Conservation (phyloP, 768 basidiomycete genomes). For the Mycena epipterygia region DNA sequence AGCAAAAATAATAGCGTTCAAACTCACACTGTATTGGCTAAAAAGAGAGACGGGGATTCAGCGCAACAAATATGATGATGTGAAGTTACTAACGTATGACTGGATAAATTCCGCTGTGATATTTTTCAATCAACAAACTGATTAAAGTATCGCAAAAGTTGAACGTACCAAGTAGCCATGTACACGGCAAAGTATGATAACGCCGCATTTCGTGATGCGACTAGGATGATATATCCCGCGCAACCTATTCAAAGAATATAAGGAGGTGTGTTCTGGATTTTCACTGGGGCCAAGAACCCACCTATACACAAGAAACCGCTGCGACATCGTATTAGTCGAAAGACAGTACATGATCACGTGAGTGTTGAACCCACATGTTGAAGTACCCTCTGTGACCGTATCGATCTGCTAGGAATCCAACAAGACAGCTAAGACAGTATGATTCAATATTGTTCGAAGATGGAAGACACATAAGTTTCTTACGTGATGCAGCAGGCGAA, state of each 20-base stretch:
- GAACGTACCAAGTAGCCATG: conserved; percentile 76
- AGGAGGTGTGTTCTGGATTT: no score
- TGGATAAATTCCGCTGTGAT: conserved; percentile 77
- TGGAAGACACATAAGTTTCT: background rate
- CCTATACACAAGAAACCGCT: conserved; percentile 42
- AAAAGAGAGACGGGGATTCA: background rate
- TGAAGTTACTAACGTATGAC: conserved; percentile 63
- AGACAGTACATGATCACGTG: background rate
- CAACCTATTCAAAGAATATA: conserved; percentile 51
- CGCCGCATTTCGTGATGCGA: conserved; percentile 70
- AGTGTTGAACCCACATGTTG: conserved; percentile 65
- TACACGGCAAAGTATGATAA: conserved; percentile 82
- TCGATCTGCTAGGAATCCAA: conserved; percentile 75
- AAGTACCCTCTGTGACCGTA: conserved; percentile 71
- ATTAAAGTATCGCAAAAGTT: background rate
- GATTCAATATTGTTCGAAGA: background rate
- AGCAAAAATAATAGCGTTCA: background rate
- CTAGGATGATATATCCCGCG: conserved; percentile 79
- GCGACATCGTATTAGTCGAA: background rate
- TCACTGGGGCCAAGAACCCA: background rate
- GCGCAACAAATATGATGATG: background rate
- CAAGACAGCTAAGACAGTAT: conserved; percentile 38
- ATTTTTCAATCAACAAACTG: conserved; percentile 1
- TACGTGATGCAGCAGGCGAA: conserved; percentile 79
- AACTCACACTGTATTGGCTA: conserved; percentile 72